Evolutionary conservation across 2,329 filamentous ascomycete species (phyloP).

Genomic region (Kalmusia sp.): DNA sequence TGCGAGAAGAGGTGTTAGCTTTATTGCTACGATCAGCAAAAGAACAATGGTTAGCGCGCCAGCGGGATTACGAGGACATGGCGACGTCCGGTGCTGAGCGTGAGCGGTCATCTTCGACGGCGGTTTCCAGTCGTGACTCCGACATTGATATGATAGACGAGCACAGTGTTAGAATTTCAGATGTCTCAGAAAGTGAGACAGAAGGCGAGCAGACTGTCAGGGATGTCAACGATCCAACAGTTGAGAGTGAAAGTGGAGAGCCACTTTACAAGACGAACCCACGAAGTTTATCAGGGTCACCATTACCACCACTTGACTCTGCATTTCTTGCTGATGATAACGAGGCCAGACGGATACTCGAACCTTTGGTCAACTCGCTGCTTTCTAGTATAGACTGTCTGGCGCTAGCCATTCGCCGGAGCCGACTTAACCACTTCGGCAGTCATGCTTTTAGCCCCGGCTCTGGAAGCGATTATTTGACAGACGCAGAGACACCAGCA

Average conservation of each 20-base stretch:
- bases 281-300: conserved; percentile 21
- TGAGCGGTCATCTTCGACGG: not conserved
- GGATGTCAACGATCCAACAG: not conserved
- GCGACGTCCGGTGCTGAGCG: conserved; percentile 7
- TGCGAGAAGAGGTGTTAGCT: conserved; percentile 76
- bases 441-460: conserved; percentile 30
- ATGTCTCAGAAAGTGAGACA: not conserved
- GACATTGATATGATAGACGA: not conserved
- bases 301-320: conserved; percentile 46
- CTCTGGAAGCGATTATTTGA: conserved; percentile 37
- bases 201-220: not conserved
- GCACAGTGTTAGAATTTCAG: too few relatives aligned
- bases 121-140: not conserved
- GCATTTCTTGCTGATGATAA: conserved; percentile 75
- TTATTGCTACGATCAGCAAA: conserved; percentile 72
- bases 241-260: not conserved
- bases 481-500: conserved; percentile 31
- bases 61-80: conserved; percentile 40
- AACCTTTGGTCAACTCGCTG: conserved; percentile 73
- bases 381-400: conserved; percentile 73
- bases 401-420: conserved; percentile 73
- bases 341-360: conserved; percentile 67
- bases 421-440: conserved; percentile 60
- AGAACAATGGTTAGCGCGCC: conserved; percentile 59
- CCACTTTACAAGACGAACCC: not conserved